These are phyloP conservation scores for Pythium phragmiticola DNA, from an alignment of 352 stramenopile genomes.

Conservation along the genomic window DNA sequence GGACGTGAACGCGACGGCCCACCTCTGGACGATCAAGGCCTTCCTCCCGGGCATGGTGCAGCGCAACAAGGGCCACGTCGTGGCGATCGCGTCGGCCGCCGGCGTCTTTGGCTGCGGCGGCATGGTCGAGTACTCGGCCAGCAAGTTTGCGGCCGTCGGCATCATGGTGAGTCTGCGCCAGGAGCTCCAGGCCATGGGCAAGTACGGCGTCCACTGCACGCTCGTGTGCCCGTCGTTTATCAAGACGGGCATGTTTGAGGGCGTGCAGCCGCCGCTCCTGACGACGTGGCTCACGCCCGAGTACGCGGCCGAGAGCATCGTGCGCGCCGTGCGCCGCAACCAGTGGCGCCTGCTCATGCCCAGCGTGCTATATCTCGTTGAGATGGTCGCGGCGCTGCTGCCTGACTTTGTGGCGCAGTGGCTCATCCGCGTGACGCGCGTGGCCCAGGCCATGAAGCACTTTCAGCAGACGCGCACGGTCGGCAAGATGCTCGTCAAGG, in stretches of 20 bases:
- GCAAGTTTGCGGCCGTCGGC: constrained; percentile 41
- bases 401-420: constrained; percentile 25
- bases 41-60: constrained; percentile 43
- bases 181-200: constrained; percentile 32
- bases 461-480: constrained; percentile 32
- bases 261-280: constrained; percentile 28
- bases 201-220: constrained; percentile 32
- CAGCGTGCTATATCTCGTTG: constrained; percentile 21
- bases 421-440: constrained; percentile 23
- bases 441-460: constrained; percentile 24
- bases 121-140: constrained; percentile 48
- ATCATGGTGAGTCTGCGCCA: constrained; percentile 42
- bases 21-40: constrained; percentile 47
- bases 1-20: constrained; percentile 41
- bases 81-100: constrained; percentile 41
- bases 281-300: constrained; percentile 32
- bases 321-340: constrained; percentile 32
- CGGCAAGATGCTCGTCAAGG: constrained; percentile 12
- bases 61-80: constrained; percentile 39
- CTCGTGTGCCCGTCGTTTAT: constrained; percentile 43
- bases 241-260: constrained; percentile 44
- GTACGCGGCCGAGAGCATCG: constrained; percentile 34
- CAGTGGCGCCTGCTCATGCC: constrained; percentile 34
- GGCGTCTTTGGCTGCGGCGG: constrained; percentile 35
- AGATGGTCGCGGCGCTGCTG: constrained; percentile 24